Base-by-base conservation (phyloP, 2,329 filamentous ascomycete species). In the Colletotrichum sp. region DNA sequence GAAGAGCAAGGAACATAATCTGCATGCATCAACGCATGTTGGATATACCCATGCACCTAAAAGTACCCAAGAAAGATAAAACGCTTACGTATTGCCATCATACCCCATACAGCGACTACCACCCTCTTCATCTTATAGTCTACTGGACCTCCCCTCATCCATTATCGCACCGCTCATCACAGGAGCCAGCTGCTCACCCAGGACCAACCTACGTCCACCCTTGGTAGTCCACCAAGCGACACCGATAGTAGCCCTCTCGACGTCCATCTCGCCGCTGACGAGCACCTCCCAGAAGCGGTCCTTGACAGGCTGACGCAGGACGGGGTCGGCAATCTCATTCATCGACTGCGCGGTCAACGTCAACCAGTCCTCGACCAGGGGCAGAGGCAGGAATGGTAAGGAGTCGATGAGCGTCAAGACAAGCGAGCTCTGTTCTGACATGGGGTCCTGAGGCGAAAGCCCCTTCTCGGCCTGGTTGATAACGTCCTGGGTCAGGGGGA, bases 221-320 rank as follows among this genome's bases (percentile, higher is more conserved):
- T 84, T 84, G 15, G 88, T 89, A 13, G 92, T 94, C 96, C 96
- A 98, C 96, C 96, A 98, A 3, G 92, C 91, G 21, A 98, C 94
- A 65, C 94, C 95, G 36, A 94, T 89, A 55, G 93, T 92, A 8
- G 95, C 93, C 75, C 95, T 90, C 82, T 98, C 94, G 28, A 98
- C 93, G 84, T 98, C 96, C 92, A 98, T 94, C 85, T 98, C 95
- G 5, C 95, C 95, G 79, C 90, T 93, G 55, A 93, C 93, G 12
- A 98, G 85, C 4, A 95, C 90, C 74, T 97, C 93, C 93, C 94
- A 96, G 83, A 98, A 94, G 66, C 95, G 88, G 77, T 92, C 89
- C 81, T 93, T 92, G 48, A 93, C 94, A 4, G 88, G 86, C 63
- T 92, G 89, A 59, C 92, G 89, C 87, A 96, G 91, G 6, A 80